Conservation (phyloP, 768 basidiomycete genomes). For the Aureoboletus auriporus region DNA sequence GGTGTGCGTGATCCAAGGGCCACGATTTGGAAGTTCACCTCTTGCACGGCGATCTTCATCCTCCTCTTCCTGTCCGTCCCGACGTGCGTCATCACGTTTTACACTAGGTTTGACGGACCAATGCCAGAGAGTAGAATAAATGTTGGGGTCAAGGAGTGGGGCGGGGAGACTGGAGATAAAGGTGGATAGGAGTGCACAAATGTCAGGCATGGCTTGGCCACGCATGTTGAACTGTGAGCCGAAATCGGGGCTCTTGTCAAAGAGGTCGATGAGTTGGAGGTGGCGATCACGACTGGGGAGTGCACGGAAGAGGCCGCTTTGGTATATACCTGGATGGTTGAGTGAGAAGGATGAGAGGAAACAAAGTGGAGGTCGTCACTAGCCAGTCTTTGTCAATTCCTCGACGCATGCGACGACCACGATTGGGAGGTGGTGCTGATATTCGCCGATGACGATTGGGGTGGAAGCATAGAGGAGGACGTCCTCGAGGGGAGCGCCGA, state of each 20-base stretch:
- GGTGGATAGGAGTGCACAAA: constrained; percentile 43
- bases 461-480: constrained; percentile 31
- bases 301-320: constrained; percentile 40
- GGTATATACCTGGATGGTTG: constrained; percentile 36
- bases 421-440: constrained; percentile 35
- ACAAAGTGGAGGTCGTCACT: background rate
- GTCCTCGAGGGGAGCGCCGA: constrained; percentile 35
- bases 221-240: constrained; percentile 26
- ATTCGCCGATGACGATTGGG: constrained; percentile 33
- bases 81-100: constrained; percentile 29
- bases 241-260: constrained; percentile 30
- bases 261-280: constrained; percentile 35
- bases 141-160: constrained; percentile 39
- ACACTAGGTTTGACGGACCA: constrained; percentile 43
- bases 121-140: constrained; percentile 41
- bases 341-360: background rate
- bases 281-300: constrained; percentile 39
- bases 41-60: constrained; percentile 29
- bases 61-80: constrained; percentile 27
- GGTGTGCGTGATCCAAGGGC: constrained; percentile 7
- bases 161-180: constrained; percentile 46
- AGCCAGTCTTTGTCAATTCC: constrained; percentile 44
- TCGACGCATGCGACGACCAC: constrained; percentile 42
- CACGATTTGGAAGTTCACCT: constrained; percentile 24
- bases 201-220: constrained; percentile 37